These are phyloP conservation scores for Arthrobotrys sinensis DNA, from an alignment of 2,329 filamentous ascomycete species.

Conservation along the genomic window DNA sequence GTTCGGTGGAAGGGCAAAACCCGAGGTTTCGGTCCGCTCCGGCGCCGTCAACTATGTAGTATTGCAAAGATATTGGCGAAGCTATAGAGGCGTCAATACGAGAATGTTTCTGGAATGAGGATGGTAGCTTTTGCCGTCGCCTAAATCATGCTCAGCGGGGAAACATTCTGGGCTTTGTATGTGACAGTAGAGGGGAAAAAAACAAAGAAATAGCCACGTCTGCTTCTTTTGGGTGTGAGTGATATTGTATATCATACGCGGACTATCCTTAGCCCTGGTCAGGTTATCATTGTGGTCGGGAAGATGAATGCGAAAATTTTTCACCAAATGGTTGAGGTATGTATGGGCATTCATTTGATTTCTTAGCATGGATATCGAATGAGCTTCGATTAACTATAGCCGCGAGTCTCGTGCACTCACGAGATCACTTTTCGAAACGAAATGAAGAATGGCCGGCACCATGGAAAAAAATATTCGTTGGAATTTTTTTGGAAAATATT, in stretches of 20 bases:
- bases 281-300: slow-evolving; percentile 10
- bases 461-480: slow-evolving; percentile 9
- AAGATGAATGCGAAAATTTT: slow-evolving; percentile 53
- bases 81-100: slow-evolving; percentile 13
- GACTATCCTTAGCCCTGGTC: slow-evolving; percentile 27
- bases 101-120: slow-evolving; percentile 52
- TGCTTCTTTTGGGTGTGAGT: slow-evolving; percentile 42
- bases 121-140: slow-evolving; percentile 41
- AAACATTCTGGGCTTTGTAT: slow-evolving; percentile 36
- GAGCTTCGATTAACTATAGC: slow-evolving; percentile 17
- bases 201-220: slow-evolving; percentile 51
- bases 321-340: slow-evolving; percentile 15
- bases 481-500: slow-evolving; percentile 44
- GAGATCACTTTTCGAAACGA: slow-evolving; percentile 36
- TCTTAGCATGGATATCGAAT: slow-evolving; percentile 8
- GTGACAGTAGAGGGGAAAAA: slow-evolving; percentile 26
- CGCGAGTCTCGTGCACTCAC: slow-evolving; percentile 30
- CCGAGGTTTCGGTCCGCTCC: slow-evolving; percentile 40
- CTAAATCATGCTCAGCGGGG: slow-evolving; percentile 42
- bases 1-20: slow-evolving; percentile 16
- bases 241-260: slow-evolving; percentile 46
- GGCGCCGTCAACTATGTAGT: background rate
- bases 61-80: slow-evolving; percentile 11
- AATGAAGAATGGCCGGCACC: slow-evolving; percentile 44
- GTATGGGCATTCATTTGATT: slow-evolving; percentile 29